Evolutionary conservation across 805 yeast genomes (phyloP), one percentile per base, ranked within the genome.

Genomic region (Yamadazyma laniorum): DNA sequence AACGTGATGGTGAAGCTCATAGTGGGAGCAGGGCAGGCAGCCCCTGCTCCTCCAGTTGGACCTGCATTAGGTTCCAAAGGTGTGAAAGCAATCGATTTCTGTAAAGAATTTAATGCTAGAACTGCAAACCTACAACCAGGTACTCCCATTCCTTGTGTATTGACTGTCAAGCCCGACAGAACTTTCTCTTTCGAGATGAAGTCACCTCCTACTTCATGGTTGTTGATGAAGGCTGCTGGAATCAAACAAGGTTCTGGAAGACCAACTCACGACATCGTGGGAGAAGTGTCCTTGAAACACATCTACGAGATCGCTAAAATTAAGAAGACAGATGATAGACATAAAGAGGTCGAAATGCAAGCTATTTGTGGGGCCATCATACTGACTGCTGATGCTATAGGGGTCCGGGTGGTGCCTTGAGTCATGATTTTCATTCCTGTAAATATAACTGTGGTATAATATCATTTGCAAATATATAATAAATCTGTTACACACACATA

Each of bases 11-110:
- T 91, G 37, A 93, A 91, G 63, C 77, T 91, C 44, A 81, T 91
- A 35, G 98, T 91, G 3, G 96, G 91, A 6, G 98, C 99, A 4
- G 98, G 98, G 3, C 86, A 89, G 60, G 99, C 99, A 0, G 93
- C 97, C 2, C 98, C 99, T 29, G 83, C 96, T 2, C 99, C 99
- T 19, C 99, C 99, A 5, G 98, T 93, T 19, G 99, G 99, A 49
- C 99, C 99, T 32, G 99, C 98, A 0, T 72, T 93, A 34, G 99
- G 99, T 50, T 91, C 98, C 43, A 91, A 91, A 62, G 99, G 99
- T 72, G 95, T 93, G 32, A 93, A 93, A 60, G 98, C 98, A 47
- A 93, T 93, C 55, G 99, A 93, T 63, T 93, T 93, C 56, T 91
- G 98, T 68, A 93, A 93, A 63, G 98, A 93, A 59, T 93, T 93